phyloP scores from a whole-genome alignment of 768 basidiomycete genomes.

The Lentinula edodes region DNA sequence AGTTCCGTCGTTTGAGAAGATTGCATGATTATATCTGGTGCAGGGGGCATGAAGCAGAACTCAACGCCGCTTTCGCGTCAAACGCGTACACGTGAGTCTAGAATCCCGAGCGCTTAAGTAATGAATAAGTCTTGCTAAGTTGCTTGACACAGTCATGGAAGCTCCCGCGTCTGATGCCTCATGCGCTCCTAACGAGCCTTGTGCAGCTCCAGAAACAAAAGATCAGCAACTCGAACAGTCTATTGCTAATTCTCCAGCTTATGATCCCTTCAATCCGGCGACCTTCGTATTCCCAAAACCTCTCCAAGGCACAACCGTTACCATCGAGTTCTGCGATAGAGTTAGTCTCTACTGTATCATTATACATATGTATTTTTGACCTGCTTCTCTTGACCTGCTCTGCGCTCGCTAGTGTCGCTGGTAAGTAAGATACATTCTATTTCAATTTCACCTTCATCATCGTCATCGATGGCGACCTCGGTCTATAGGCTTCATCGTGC shows the following conservation, averaged over 20 bases:
- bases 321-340: conserved; percentile 90
- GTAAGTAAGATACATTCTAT: conserved; percentile 27
- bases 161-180: not conserved
- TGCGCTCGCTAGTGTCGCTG: conserved; percentile 62
- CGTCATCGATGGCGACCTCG: not conserved
- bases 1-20: conserved; percentile 9
- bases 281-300: conserved; percentile 54
- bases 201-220: not conserved
- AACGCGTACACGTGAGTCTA: not conserved
- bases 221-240: not conserved
- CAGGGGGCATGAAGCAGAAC: conserved; percentile 5
- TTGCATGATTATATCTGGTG: conserved; percentile 20
- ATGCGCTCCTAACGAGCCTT: not conserved
- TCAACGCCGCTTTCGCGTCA: not conserved
- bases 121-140: not conserved
- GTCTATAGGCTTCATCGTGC: conserved; percentile 82
- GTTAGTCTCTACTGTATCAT: conserved; percentile 37
- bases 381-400: not conserved
- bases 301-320: conserved; percentile 46
- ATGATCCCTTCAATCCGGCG: conserved; percentile 31
- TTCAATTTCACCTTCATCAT: not conserved
- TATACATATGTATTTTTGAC: not conserved
- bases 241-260: not conserved
- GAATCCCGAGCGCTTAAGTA: not conserved
- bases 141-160: not conserved